These are phyloP conservation scores for Hyaloperonospora arabidopsidis DNA, from an alignment of 352 stramenopile genomes.

Conservation along the genomic window DNA sequence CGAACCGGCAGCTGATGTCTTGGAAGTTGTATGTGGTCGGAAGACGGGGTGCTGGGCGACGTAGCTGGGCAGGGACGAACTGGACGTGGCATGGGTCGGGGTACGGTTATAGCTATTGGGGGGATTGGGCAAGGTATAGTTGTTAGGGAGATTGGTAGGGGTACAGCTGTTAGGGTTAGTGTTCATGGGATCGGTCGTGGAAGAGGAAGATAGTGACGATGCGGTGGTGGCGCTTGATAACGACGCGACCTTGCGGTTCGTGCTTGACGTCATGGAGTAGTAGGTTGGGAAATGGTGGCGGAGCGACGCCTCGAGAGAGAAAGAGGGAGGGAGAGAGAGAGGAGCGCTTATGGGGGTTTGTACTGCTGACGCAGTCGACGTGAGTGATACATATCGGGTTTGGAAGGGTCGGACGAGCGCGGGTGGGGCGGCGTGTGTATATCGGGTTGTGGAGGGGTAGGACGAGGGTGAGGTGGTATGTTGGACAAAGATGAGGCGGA, in stretches of 20 bases:
- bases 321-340: constrained; percentile 5
- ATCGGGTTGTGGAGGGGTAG: too few relatives aligned
- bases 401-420: too few relatives aligned
- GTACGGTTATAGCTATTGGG: too few relatives aligned
- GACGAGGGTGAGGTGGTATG: too few relatives aligned
- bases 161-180: constrained; percentile 4
- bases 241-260: constrained; percentile 23
- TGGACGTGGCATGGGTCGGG: too few relatives aligned
- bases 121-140: too few relatives aligned
- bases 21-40: neutral
- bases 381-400: too few relatives aligned
- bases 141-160: constrained; percentile 27
- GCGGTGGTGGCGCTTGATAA: constrained; percentile 8
- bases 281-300: neutral
- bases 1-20: constrained; percentile 19
- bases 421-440: too few relatives aligned
- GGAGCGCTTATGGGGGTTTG: constrained; percentile 9
- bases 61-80: too few relatives aligned
- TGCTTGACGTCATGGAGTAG: constrained; percentile 29
- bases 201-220: constrained; percentile 6
- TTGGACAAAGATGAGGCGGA: too few relatives aligned
- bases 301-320: constrained; percentile 24
- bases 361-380: neutral
- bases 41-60: too few relatives aligned
- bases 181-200: constrained; percentile 1